Conservation (phyloP, 148 eudicot genomes). For the Suaeda aralocaspica region DNA sequence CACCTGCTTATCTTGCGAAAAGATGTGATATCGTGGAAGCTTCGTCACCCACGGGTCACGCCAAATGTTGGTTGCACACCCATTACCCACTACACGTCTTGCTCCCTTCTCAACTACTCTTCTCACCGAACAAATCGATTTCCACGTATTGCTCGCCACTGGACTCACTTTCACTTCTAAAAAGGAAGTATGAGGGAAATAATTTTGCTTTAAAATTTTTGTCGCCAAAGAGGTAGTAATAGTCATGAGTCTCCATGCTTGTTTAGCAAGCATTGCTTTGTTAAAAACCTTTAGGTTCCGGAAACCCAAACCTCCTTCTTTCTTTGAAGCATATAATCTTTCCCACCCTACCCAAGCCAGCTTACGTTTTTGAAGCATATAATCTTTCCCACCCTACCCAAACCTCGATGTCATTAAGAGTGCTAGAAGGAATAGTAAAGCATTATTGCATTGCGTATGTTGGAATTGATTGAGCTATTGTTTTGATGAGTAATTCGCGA, state of each 20-base stretch:
- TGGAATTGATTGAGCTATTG: background rate
- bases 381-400: background rate
- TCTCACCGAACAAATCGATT: background rate
- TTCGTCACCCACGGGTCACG: background rate
- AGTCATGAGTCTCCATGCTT: background rate
- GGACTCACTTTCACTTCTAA: background rate
- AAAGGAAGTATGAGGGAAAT: background rate
- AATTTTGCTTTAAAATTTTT: background rate
- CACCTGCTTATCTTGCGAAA: too few species aligned
- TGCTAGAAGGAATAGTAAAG: background rate
- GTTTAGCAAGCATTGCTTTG: background rate
- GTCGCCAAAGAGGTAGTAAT: background rate
- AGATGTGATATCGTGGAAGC: too few species aligned
- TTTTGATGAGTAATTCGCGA: background rate
- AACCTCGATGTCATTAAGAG: background rate
- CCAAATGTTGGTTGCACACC: background rate
- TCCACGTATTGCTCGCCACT: background rate
- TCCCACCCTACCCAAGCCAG: background rate
- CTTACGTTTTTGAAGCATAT: background rate
- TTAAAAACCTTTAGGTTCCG: background rate
- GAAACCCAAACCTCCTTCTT: background rate
- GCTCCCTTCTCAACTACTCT: background rate
- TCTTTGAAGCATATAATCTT: background rate
- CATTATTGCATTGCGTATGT: background rate
- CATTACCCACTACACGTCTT: background rate